phyloP scores from a whole-genome alignment of 2,329 filamentous ascomycete species.

The Bipolaris sorokiniana region DNA sequence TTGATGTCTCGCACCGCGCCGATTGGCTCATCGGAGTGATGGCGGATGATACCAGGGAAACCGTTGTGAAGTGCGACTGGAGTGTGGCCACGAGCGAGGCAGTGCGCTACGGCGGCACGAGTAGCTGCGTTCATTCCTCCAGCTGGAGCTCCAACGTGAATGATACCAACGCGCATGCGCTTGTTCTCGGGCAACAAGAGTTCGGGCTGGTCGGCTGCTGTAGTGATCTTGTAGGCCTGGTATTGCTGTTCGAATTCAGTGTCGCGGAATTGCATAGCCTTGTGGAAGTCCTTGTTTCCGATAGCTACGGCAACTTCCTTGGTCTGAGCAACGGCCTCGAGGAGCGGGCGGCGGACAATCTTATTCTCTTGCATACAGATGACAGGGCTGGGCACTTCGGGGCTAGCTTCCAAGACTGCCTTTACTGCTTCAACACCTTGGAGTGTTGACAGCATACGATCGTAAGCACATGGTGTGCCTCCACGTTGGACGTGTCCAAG shows the following conservation, averaged over 20 bases:
- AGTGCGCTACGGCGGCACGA: slow-evolving; percentile 91
- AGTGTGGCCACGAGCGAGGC: slow-evolving; percentile 87
- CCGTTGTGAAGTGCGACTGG: slow-evolving; percentile 95
- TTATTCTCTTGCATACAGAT: slow-evolving; percentile 99
- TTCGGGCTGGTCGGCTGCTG: slow-evolving; percentile 75
- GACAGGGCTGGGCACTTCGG: slow-evolving; percentile 88
- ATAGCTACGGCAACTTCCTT: slow-evolving; percentile 85
- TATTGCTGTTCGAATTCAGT: slow-evolving; percentile 94
- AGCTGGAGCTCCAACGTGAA: slow-evolving; percentile 94
- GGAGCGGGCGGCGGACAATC: slow-evolving; percentile 86
- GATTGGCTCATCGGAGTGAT: slow-evolving; percentile 81
- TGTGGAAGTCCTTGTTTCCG: slow-evolving; percentile 81
- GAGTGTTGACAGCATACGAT: slow-evolving; percentile 88
- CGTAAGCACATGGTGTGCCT: slow-evolving; percentile 89
- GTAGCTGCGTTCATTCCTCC: slow-evolving; percentile 99
- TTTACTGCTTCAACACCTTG: slow-evolving; percentile 62
- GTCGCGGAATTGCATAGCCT: slow-evolving; percentile 86
- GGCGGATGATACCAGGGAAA: slow-evolving; percentile 89
- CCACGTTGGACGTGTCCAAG: slow-evolving; percentile 97
- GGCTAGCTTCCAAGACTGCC: slow-evolving; percentile 59
- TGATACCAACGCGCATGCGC: slow-evolving; percentile 92
- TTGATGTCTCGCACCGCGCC: slow-evolving; percentile 83
- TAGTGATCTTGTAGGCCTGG: slow-evolving; percentile 88
- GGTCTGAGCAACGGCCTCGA: slow-evolving; percentile 86
- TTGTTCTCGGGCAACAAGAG: slow-evolving; percentile 72